phyloP scores from a whole-genome alignment of 305 asterid species.

The Monarda citriodora region DNA sequence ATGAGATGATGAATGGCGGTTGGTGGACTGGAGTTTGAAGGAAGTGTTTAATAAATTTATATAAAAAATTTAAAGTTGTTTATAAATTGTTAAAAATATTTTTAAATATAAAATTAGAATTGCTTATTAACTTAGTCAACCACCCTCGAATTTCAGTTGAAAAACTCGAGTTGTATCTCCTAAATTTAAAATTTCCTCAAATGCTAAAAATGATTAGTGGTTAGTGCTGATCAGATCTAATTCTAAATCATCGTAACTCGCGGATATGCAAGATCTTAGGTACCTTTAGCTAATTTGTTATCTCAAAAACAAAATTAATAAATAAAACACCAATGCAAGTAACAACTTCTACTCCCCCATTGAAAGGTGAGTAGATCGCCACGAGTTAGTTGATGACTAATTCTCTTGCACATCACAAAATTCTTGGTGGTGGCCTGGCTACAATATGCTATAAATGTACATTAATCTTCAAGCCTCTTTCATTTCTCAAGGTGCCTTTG shows the following conservation, averaged over 20 bases:
- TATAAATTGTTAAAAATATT: too few species aligned
- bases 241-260: neutral
- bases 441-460: neutral
- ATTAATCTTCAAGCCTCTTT: neutral
- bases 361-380: conserved; percentile 15
- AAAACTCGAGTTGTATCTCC: neutral
- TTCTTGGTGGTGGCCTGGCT: neutral
- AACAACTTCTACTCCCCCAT: neutral
- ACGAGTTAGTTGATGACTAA: neutral
- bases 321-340: neutral
- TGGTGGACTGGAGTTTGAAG: too few species aligned
- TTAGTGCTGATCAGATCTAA: neutral
- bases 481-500: neutral
- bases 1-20: neutral
- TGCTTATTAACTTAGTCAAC: too few species aligned
- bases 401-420: neutral
- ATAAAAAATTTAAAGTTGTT: too few species aligned
- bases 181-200: neutral
- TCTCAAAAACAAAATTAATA: neutral
- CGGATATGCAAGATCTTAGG: neutral
- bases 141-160: too few species aligned
- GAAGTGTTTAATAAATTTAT: too few species aligned
- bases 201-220: neutral
- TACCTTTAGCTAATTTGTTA: too few species aligned
- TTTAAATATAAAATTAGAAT: too few species aligned